Evolutionary conservation across 2,329 filamentous ascomycete genomes (phyloP), one percentile per base, ranked within the genome.

Genomic region (Penicillium griseofulvum): DNA sequence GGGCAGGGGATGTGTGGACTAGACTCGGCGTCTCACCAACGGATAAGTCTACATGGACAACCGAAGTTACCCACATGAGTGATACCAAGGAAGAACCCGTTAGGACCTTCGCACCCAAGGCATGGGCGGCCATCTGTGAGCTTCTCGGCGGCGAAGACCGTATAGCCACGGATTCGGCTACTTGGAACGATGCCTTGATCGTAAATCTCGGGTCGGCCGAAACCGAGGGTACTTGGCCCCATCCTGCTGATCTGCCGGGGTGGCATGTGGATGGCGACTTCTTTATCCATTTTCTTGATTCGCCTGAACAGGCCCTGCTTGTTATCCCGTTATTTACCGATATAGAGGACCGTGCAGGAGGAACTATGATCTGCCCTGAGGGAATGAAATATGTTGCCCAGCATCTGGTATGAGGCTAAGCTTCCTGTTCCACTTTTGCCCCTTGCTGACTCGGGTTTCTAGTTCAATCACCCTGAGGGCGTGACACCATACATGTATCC

Each of bases 211-310:
- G 87, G 12, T 83, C 78, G 1, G 67, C 78, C 0, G 78, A 81
- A 48, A 74, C 74, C 45, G 80, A 83, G 56, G 79, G 80, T 5
- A 76, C 76, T 47, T 75, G 78, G 22, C 70, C 80, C 3, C 71
- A 77, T 34, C 84, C 84, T 9, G 68, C 79, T 4, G 72, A 78
- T 24, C 83, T 84, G 0, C 75, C 79, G 48, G 78, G 83, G 0
- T 89, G 87, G 86, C 87, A 89, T 70, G 84, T 87, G 17, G 86
- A 89, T 70, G 86, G 87, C 9, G 86, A 89, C 62, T 89, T 88
- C 70, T 89, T 89, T 68, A 79, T 87, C 5, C 87, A 89, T 73
- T 90, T 86, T 61, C 80, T 90, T 34, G 87, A 89, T 67, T 86
- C 82, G 19, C 83, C 83, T 0, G 87, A 90, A 73, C 87, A 90